Evolutionary conservation across 2,329 filamentous ascomycete genomes (phyloP).

Genomic region (Exophiala calicioides): DNA sequence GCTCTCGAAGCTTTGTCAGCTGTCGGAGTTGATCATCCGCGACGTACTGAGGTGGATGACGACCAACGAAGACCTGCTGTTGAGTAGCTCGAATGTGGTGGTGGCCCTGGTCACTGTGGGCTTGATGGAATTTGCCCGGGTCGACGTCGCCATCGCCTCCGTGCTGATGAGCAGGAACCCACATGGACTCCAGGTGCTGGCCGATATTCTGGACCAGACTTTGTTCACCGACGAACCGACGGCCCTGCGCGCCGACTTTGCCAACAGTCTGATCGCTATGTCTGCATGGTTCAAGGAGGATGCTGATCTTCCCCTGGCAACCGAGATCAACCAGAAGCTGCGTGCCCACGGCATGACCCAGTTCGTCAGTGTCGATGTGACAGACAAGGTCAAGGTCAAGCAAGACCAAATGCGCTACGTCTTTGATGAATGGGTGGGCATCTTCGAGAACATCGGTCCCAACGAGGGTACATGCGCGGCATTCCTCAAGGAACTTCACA

Average conservation of each 20-base stretch:
- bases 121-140: slow-evolving; percentile 62
- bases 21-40: slow-evolving; percentile 45
- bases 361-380: slow-evolving; percentile 55
- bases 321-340: slow-evolving; percentile 69
- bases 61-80: slow-evolving; percentile 58
- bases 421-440: slow-evolving; percentile 90
- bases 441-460: slow-evolving; percentile 74
- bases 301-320: slow-evolving; percentile 63
- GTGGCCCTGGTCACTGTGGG: slow-evolving; percentile 61
- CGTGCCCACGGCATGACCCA: slow-evolving; percentile 57
- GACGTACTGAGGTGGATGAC: slow-evolving; percentile 54
- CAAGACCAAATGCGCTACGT: slow-evolving; percentile 90
- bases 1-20: slow-evolving; percentile 61
- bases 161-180: slow-evolving; percentile 70
- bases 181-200: slow-evolving; percentile 75
- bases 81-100: slow-evolving; percentile 64
- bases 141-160: slow-evolving; percentile 72
- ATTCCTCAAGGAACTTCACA: slow-evolving; percentile 83
- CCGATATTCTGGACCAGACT: slow-evolving; percentile 74
- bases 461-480: slow-evolving; percentile 70
- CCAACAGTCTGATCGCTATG: slow-evolving; percentile 76
- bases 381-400: slow-evolving; percentile 60
- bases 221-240: slow-evolving; percentile 76
- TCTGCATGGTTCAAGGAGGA: slow-evolving; percentile 80
- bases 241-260: slow-evolving; percentile 81